Base-by-base conservation (phyloP, 1,139 yeast genomes). In the Lodderomyces elongisporus region DNA sequence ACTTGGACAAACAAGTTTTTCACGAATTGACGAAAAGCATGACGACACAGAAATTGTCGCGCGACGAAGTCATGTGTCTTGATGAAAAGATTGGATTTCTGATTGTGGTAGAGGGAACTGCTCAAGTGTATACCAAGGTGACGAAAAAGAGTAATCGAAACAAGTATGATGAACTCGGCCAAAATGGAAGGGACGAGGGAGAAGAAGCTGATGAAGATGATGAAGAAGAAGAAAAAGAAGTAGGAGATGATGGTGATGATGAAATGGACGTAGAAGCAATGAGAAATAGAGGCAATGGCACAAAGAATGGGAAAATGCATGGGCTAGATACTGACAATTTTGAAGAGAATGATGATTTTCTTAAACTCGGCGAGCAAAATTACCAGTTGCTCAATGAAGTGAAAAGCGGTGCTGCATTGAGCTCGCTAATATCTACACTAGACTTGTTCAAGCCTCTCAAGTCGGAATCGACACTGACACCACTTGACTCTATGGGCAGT, bases 61-160 rank as follows among this genome's bases (percentile, higher is more conserved):
- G 75, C 6, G 93, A 88, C 28, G 97, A 91, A 53, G 70, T 82
- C 4, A 58, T 91, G 26, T 70, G 77, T 33, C 59, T 89, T 30
- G 84, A 82, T 43, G 91, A 84, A 37, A 71, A 78, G 14, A 62
- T 82, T 16, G 97, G 97, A 1, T 88, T 91, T 50, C 79, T 91
- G 27, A 83, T 91, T 31, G 95, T 91, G n/a, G 95, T 89, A 1
- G 97, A 89, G 47, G 98, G 98, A 0, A 72, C 79, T 8, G 75
- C 89, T 29, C 89, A 85, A 46, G 85, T 91, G 0, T 88, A 77
- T 51, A 79, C 84, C 33, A 76, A 74, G 41, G 60, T 79, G 9
- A 21, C 42, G 2, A 40, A 43, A 25, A 27, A 26, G 58, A 56
- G 17, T 39, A 27, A 31, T 33, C n/a, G n/a, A n/a, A n/a, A n/a